Base-by-base conservation (phyloP, 2,329 filamentous ascomycete genomes). In the Botryosphaeria dothidea region DNA sequence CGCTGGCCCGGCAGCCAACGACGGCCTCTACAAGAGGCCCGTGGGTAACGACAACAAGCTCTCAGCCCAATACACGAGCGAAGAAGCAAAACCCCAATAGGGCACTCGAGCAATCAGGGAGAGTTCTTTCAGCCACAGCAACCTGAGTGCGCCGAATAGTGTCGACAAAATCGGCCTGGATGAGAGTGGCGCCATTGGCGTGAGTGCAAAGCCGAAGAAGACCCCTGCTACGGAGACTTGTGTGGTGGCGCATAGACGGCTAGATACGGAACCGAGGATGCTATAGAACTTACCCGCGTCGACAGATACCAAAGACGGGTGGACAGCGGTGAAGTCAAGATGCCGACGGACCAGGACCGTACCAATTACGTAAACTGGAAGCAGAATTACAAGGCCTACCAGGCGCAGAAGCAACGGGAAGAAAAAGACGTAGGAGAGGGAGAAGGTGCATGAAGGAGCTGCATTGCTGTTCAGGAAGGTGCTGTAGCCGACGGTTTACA, bases 321-420 rank as follows among this genome's bases (percentile, higher is more conserved):
- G 7, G 48, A 46, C 41, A 34, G 49, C 2, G 61, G 49, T 15
- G 49, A 56, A 25, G 49, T 19, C 23, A 45, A 25, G 25, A 27
- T 25, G 4, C 49, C 61, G 27, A 56, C 36, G 19, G 61, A 56
- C n/a, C 36, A 34, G 9, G 61, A 56, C 27, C 29, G 61, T 9
- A 38, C 36, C 49, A 56, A 43, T 25, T 54, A 63, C 36, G 38
- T 21, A 21, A 56, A 31, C 21, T 63, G 61, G 61, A 54, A 54
- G n/a, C 27, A 27, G 21, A 52, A 27, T n/a, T 64, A 64, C 61
- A 29, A 15, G 17, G 34, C 46, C 2, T 54, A n/a, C 29, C 6
- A 4, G 46, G 60, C 49, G 5, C 31, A 56, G 49, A 63, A 54
- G 48, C 31, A 41, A 52, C 46, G 19, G 11, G 34, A 52, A 8